These are phyloP conservation scores for Capsella bursapastoris DNA, from an alignment of 345 rosid species.

Conservation along the genomic window DNA sequence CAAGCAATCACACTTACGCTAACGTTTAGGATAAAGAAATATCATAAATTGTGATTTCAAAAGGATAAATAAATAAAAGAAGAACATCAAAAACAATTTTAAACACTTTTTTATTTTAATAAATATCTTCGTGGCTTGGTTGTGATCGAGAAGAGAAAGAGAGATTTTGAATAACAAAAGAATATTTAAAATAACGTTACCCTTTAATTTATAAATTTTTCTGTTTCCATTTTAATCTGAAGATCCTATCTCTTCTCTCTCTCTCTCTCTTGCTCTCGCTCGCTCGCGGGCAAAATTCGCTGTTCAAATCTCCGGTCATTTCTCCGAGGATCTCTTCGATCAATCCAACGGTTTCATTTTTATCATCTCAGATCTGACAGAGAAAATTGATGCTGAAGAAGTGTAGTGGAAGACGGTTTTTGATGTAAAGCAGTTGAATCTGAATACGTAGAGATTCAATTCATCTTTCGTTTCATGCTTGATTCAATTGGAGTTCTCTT, in stretches of 20 bases:
- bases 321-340: constrained; percentile 20
- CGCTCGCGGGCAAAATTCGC: constrained; percentile 28
- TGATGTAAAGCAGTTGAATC: constrained; percentile 29
- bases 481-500: constrained; percentile 28
- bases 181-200: not conserved
- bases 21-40: constrained; percentile 18
- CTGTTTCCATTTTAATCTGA: not conserved
- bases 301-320: not conserved
- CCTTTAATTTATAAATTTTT: not conserved
- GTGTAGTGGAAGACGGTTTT: constrained; percentile 12
- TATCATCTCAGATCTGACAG: constrained; percentile 33
- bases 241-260: constrained; percentile 4
- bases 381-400: not conserved
- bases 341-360: constrained; percentile 22
- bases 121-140: constrained; percentile 16
- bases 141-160: constrained; percentile 1
- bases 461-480: constrained; percentile 20
- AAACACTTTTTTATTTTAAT: not conserved
- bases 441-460: constrained; percentile 10
- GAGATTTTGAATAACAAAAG: constrained; percentile 4
- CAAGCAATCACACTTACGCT: constrained; percentile 33
- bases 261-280: not conserved
- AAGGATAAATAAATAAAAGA: not conserved
- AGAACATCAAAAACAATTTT: not conserved
- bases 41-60: constrained; percentile 8